Conservation (phyloP, 495 filamentous ascomycete genomes). For the Lasiosphaeris hirsuta region DNA sequence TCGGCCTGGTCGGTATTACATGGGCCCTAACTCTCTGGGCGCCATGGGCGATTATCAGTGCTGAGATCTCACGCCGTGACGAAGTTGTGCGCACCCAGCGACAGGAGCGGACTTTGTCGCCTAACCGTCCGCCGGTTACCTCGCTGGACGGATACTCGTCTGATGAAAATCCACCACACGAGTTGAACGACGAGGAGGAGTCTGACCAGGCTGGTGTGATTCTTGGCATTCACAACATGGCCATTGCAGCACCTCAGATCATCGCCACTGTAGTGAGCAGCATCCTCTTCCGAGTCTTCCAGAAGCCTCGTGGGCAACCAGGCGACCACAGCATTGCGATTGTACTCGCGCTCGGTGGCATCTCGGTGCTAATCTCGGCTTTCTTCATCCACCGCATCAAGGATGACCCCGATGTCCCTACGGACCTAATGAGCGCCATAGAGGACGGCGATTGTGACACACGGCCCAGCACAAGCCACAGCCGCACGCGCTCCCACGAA, state of each 20-base stretch:
- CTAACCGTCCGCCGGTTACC: constrained; percentile 21
- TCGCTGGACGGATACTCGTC: constrained; percentile 31
- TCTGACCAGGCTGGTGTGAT: constrained; percentile 82
- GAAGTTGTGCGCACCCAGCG: constrained; percentile 57
- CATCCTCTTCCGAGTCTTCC: constrained; percentile 73
- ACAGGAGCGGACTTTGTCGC: constrained; percentile 14
- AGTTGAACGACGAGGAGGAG: constrained; percentile 42
- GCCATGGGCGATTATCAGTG: constrained; percentile 85
- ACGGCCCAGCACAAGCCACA: constrained; percentile 25
- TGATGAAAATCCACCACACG: constrained; percentile 23
- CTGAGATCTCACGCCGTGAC: constrained; percentile 78
- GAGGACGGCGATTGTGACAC: constrained; percentile 38
- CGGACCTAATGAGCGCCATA: constrained; percentile 33
- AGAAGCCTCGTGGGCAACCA: constrained; percentile 76
- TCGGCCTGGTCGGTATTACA: constrained; percentile 75
- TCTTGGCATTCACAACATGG: constrained; percentile 88
- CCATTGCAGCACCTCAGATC: constrained; percentile 82
- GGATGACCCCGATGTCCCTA: constrained; percentile 38
- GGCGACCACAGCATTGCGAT: constrained; percentile 85
- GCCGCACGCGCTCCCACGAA: constrained; percentile 27
- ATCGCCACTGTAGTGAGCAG: constrained; percentile 78
- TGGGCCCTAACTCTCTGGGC: constrained; percentile 92
- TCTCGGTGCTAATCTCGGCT: constrained; percentile 73
- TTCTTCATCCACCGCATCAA: constrained; percentile 54
- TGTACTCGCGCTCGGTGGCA: constrained; percentile 75